Evolutionary conservation across 768 basidiomycete species (phyloP).

Genomic region (Panellus pusillus): DNA sequence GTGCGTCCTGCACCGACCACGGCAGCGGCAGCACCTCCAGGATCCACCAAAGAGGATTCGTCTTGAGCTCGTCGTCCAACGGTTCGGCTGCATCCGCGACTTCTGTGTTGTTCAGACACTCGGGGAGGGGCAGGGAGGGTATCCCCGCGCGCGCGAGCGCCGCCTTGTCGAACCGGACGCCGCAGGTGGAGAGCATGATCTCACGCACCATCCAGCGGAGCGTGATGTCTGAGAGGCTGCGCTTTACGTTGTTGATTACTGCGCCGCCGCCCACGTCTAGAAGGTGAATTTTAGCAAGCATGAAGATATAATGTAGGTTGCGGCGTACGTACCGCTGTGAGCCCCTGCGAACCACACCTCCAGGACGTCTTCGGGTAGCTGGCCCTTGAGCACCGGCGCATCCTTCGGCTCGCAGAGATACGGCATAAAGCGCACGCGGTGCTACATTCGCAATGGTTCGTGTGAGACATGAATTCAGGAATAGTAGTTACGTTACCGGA

Average conservation of each 20-base stretch:
- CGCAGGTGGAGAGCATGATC: conserved; percentile 54
- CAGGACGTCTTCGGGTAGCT: conserved; percentile 49
- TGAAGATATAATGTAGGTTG: neutral
- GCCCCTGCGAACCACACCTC: conserved; percentile 84
- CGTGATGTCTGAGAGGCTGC: conserved; percentile 57
- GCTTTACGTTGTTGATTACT: conserved; percentile 41
- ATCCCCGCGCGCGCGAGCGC: conserved; percentile 50
- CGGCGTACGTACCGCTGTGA: conserved; percentile 51
- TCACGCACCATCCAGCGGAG: conserved; percentile 83
- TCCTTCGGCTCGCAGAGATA: conserved; percentile 14
- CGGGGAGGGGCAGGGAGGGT: conserved; percentile 7
- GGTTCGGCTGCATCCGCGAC: conserved; percentile 46
- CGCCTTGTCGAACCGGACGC: conserved; percentile 53
- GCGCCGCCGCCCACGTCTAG: conserved; percentile 73
- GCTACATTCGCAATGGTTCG: neutral
- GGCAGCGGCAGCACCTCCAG: conserved; percentile 62
- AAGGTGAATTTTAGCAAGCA: neutral
- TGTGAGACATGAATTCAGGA: neutral
- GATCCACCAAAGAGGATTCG: conserved; percentile 61
- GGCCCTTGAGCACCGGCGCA: conserved; percentile 6
- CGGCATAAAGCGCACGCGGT: conserved; percentile 14
- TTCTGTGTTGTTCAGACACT: conserved; percentile 19
- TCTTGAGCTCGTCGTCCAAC: conserved; percentile 52
- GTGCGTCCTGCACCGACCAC: conserved; percentile 55
- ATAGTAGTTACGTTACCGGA: too few species aligned